Base-by-base conservation (phyloP, 2,329 filamentous ascomycete genomes). In the Colletotrichum shisoi region DNA sequence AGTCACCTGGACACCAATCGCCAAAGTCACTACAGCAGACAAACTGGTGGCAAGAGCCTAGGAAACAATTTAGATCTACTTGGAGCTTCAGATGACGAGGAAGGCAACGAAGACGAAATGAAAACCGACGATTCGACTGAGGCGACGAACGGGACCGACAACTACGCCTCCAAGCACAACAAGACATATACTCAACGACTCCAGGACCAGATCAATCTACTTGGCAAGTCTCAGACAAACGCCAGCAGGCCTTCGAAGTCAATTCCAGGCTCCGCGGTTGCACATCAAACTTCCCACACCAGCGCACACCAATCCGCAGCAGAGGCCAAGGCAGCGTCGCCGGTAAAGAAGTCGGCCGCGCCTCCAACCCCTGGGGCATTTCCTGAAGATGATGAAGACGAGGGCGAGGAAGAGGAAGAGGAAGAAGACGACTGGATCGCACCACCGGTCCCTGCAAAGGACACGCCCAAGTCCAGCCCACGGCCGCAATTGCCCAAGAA, bases 111-210 rank as follows among this genome's bases (percentile, higher is more conserved):
- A n/a, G 83, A 87, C 42, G 83, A 83, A 4, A 83, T 85, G 78
- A 82, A 88, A 48, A 72, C 82, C 62, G 80, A 85, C 62, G 78
- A 81, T n/a, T 74, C 80, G 19, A 72, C 74, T 3, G 77, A 81
- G 39, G 84, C 87, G 27, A 79, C 81, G 1, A 82, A 83, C 45
- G 76, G 76, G 9, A 79, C 82, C 17, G 72, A 69, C 21, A 84
- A 84, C 49, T 82, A 83, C 37, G 83, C 85, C 6, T 77, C 85
- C 15, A 63, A 63, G 2, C 90, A 94, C 74, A 93, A 89, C 78
- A 96, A 96, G 76, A 94, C 93, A 0, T 96, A 95, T n/a, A 97
- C 95, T 0, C 94, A 98, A 76, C 85, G 92, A 49, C 83, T 99
- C 17, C 93, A 97, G 71, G 94, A 98, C 73, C 93, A 94, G 72